Conservation (phyloP, 2,329 filamentous ascomycete species). For the Blastomyces parvus region DNA sequence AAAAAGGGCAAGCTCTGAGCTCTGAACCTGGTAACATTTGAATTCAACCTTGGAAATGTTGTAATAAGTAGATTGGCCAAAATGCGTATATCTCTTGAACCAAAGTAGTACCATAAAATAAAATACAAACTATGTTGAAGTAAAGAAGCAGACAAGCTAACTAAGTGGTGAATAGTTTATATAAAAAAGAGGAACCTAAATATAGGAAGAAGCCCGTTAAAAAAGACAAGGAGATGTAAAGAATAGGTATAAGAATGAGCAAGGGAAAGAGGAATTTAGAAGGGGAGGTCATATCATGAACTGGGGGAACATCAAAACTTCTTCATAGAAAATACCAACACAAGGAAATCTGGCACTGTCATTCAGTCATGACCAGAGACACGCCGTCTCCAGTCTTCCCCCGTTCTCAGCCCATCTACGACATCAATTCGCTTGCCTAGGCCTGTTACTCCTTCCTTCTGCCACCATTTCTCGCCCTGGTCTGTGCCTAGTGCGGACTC, state of each 20-base stretch:
- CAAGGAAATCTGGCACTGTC: neutral
- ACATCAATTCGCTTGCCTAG: conserved; percentile 80
- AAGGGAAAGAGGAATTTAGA: neutral
- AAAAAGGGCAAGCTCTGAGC: no score
- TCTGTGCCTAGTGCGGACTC: conserved; percentile 31
- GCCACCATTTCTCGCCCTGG: conserved; percentile 42
- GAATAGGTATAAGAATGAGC: neutral
- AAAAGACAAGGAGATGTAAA: neutral
- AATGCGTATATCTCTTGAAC: neutral
- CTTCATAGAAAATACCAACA: conserved; percentile 1
- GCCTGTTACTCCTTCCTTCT: conserved; percentile 69
- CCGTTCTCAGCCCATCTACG: conserved; percentile 69
- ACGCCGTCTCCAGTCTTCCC: conserved; percentile 78
- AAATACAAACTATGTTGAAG: neutral
- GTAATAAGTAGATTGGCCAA: neutral
- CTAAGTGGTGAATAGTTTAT: neutral
- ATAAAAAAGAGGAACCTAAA: neutral
- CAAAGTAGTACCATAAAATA: neutral
- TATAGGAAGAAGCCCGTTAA: neutral
- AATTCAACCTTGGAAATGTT: neutral
- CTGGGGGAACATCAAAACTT: neutral
- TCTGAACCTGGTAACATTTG: no score
- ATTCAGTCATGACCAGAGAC: conserved; percentile 54
- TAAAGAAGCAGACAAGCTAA: neutral
- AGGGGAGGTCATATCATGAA: conserved; percentile 4